phyloP scores from a whole-genome alignment of 805 yeast genomes.

The Alloascoidea africana region DNA sequence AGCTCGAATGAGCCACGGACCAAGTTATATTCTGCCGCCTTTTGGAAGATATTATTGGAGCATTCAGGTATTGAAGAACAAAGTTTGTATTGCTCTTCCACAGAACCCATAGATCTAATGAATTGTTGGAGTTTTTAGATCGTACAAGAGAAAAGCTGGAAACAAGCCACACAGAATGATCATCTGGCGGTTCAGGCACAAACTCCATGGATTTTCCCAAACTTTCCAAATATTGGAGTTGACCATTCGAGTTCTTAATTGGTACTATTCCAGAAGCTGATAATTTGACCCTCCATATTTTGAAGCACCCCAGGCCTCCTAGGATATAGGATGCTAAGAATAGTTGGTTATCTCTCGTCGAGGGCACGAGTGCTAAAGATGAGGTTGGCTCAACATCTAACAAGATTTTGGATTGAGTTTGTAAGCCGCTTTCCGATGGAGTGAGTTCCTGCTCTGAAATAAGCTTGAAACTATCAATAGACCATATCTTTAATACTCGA shows the following conservation, averaged over 20 bases:
- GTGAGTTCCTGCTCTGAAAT: constrained; percentile 11
- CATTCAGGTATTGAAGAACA: constrained; percentile 23
- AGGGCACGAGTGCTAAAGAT: neutral
- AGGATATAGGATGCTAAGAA: neutral
- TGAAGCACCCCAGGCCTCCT: neutral
- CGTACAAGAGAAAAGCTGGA: constrained; percentile 25
- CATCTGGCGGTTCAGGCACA: constrained; percentile 17
- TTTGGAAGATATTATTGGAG: constrained; percentile 3
- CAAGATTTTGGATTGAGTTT: constrained; percentile 18
- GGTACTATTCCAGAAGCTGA: constrained; percentile 9
- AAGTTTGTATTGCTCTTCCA: constrained; percentile 55
- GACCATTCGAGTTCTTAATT: too few species aligned
- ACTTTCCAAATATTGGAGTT: constrained; percentile 12
- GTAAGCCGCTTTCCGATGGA: constrained; percentile 9
- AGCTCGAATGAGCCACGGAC: neutral
- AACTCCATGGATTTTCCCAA: constrained; percentile 16
- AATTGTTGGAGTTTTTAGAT: constrained; percentile 3
- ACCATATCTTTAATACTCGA: constrained; percentile 46
- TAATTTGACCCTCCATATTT: constrained; percentile 3
- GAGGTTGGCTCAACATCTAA: constrained; percentile 14
- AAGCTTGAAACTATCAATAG: constrained; percentile 21
- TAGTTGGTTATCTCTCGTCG: neutral
- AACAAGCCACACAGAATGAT: constrained; percentile 29
- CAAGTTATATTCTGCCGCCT: constrained; percentile 5
- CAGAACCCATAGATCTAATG: constrained; percentile 24